phyloP scores from a whole-genome alignment of 1,284 basidiomycete genomes.

The Phaffia rhodozyma region DNA sequence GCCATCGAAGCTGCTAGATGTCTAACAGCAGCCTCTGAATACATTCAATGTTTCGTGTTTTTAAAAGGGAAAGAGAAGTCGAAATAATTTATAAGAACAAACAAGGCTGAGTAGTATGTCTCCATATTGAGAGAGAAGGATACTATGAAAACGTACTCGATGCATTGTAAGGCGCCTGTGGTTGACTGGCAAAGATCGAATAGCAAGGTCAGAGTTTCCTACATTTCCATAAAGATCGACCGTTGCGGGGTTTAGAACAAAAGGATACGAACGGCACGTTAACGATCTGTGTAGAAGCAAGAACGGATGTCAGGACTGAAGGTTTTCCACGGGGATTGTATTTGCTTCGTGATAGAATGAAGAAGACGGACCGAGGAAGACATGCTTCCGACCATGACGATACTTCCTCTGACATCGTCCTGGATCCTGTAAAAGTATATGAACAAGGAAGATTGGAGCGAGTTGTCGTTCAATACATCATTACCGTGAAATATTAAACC shows the following conservation, averaged over 20 bases:
- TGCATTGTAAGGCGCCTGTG: conserved; percentile 93
- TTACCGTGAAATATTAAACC: too few relatives aligned
- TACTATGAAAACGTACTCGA: conserved; percentile 41
- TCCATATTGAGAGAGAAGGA: too few relatives aligned
- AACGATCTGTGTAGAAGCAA: conserved; percentile 47
- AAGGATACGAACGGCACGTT: conserved; percentile 62
- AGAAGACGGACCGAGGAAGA: conserved; percentile 56
- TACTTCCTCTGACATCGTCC: conserved; percentile 55
- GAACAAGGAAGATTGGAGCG: too few relatives aligned
- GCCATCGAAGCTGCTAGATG: conserved; percentile 44
- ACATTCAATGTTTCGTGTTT: background rate
- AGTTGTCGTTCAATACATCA: too few relatives aligned
- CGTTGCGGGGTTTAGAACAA: background rate
- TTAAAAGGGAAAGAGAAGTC: background rate
- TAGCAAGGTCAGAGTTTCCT: background rate
- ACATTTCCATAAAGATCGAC: conserved; percentile 15
- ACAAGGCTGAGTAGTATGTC: background rate
- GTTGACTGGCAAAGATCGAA: conserved; percentile 39
- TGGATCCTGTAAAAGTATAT: conserved; percentile 37
- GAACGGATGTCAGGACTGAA: conserved; percentile 19
- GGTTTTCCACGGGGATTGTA: conserved; percentile 1
- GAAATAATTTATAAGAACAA: background rate
- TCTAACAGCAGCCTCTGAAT: conserved; percentile 34
- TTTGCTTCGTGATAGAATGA: background rate
- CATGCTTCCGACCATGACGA: conserved; percentile 85